phyloP scores from a whole-genome alignment of 1,284 basidiomycete species.

The Ceratobasidium sp. region DNA sequence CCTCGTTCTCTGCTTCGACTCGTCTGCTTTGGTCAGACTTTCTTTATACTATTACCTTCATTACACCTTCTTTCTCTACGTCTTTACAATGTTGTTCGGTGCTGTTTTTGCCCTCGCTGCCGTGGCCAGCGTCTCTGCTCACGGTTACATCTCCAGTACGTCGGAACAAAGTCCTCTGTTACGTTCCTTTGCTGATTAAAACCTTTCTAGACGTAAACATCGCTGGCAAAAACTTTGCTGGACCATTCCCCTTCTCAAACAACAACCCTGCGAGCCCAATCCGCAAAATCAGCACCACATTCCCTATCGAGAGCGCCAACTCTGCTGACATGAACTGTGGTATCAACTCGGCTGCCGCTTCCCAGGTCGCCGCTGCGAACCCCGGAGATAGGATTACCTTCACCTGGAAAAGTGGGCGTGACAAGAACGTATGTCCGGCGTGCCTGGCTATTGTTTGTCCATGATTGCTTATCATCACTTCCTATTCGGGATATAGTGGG shows the following conservation, averaged over 20 bases:
- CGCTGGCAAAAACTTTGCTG: constrained; percentile 61
- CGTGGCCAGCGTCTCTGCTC: constrained; percentile 26
- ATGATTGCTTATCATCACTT: constrained; percentile 4
- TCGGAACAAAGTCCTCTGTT: not conserved
- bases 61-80: not conserved
- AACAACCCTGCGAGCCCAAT: constrained; percentile 58
- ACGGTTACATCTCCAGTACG: constrained; percentile 21
- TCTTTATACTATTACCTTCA: constrained; percentile 1
- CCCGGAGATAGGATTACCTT: constrained; percentile 69
- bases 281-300: constrained; percentile 61
- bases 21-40: constrained; percentile 29
- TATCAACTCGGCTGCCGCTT: constrained; percentile 57
- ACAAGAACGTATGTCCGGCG: constrained; percentile 22
- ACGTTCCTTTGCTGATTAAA: not conserved
- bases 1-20: not conserved
- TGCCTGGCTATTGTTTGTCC: not conserved
- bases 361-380: constrained; percentile 62
- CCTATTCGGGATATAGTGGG: constrained; percentile 57
- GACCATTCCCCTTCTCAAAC: constrained; percentile 53
- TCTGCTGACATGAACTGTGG: constrained; percentile 71
- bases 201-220: constrained; percentile 52
- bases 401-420: constrained; percentile 39
- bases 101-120: constrained; percentile 26
- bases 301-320: constrained; percentile 67
- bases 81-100: constrained; percentile 24